These are phyloP conservation scores for Sporothrix curviconia DNA, from an alignment of 2,329 filamentous ascomycete genomes.

Conservation along the genomic window DNA sequence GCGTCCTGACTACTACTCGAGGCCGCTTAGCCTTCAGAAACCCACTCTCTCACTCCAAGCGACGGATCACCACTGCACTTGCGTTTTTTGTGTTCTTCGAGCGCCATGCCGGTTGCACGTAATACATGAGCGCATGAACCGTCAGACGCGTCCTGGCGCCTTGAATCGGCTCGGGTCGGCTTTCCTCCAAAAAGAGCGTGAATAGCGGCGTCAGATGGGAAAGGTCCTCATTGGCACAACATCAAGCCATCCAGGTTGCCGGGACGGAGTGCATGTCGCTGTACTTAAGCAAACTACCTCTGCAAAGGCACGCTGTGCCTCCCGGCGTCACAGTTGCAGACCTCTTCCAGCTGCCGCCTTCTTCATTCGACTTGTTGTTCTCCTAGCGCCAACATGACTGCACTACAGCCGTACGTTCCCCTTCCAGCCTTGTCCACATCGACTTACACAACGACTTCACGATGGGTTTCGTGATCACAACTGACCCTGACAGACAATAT, in stretches of 20 bases:
- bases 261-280: neutral
- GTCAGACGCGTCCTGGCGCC: neutral
- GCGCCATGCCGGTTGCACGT: too few species aligned
- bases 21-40: neutral
- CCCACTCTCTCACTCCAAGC: neutral
- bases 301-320: neutral
- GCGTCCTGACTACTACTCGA: neutral
- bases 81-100: neutral
- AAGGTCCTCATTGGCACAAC: too few species aligned
- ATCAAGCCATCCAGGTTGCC: neutral
- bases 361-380: neutral
- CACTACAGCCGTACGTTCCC: neutral
- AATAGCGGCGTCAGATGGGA: too few species aligned
- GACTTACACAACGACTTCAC: too few species aligned
- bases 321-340: neutral
- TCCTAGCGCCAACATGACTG: neutral
- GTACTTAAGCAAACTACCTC: neutral
- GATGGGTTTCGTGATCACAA: neutral
- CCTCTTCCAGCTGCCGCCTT: neutral
- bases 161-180: neutral
- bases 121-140: too few species aligned
- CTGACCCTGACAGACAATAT: slow-evolving; percentile 22
- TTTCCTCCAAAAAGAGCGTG: neutral
- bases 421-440: neutral
- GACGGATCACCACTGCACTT: too few species aligned